Evolutionary conservation across 805 yeast genomes (phyloP), one percentile per base, ranked within the genome.

Genomic region (Saccharomycopsis lassenensis): DNA sequence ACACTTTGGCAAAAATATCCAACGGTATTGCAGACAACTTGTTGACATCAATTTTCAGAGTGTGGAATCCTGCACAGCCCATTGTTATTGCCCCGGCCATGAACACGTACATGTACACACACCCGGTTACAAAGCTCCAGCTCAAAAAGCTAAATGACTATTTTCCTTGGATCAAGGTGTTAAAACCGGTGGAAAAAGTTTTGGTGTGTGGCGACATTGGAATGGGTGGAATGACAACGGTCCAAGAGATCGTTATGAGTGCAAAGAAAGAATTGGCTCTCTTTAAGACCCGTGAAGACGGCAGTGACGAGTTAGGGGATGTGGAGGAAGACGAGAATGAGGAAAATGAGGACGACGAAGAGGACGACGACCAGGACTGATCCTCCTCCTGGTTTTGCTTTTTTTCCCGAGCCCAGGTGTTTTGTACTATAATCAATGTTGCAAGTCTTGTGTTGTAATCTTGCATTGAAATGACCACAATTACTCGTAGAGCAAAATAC

Each of bases 211-310:
- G 93, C 49, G 93, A 82, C 52, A 80, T 82, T 44, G 91, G 91
- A 10, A 80, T 82, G 91, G 93, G 93, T 29, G 93, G 93, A 22
- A 82, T 82, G 93, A 70, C 85, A 65, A 91, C 81, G 51, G 81
- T 85, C 80, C 74, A 75, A 51, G 91, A 80, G 49, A 73, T 82
- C 41, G 89, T 79, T 6, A 84, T 78, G 49, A 69, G 72, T 16
- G 39, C 70, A 42, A 56, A 62, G 24, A 54, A 55, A 43, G 59
- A 59, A 47, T 50, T 63, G 39, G 47, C 51, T 50, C 7, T 58
- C 49, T 28, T 36, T 18, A 39, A 36, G 54, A 54, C n/a, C n/a
- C n/a, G n/a, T n/a, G n/a, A n/a, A n/a, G n/a, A n/a, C n/a, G n/a
- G n/a, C n/a, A n/a, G n/a, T n/a, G n/a, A n/a, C n/a, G n/a, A n/a